Evolutionary conservation across 139 green algal species (phyloP).

Genomic region (Volvox africanus): DNA sequence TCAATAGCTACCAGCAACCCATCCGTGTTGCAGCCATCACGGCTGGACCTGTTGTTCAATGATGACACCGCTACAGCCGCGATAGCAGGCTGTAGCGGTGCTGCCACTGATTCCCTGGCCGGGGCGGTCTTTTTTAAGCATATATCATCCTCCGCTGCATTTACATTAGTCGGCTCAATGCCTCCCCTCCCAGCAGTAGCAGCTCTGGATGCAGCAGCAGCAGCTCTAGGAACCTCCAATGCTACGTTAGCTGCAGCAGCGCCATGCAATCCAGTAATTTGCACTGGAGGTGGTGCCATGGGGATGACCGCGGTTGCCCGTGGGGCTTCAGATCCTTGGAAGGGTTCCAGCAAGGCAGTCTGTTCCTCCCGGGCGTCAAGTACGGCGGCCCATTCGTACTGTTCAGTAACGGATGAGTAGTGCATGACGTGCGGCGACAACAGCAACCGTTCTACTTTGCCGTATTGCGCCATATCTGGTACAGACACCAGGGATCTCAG

Average conservation of each 20-base stretch:
- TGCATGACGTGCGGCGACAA: neutral
- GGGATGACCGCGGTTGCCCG: too few relatives aligned
- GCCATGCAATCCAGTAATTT: too few relatives aligned
- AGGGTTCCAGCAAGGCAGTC: too few relatives aligned
- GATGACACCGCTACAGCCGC: neutral
- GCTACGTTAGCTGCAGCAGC: too few relatives aligned
- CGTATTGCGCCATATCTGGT: too few relatives aligned
- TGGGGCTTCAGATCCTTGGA: too few relatives aligned
- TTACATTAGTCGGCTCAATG: too few relatives aligned
- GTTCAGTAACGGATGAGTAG: neutral
- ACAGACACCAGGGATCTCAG: too few relatives aligned
- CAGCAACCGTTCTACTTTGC: neutral
- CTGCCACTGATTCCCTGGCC: neutral
- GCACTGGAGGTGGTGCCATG: too few relatives aligned
- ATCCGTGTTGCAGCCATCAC: neutral
- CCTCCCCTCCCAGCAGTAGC: neutral
- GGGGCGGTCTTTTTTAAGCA: too few relatives aligned
- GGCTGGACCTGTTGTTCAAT: neutral
- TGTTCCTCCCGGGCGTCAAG: neutral
- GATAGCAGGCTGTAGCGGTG: neutral
- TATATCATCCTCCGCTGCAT: too few relatives aligned
- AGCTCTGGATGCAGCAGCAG: neutral
- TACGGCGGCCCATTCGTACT: neutral
- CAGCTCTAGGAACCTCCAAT: too few relatives aligned
- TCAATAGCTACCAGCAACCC: slow-evolving; percentile 1